A percentile compares a stretch with the other conserved stretches of the same genome.
These are phyloP conservation scores for Phycomyces nitens DNA, from an alignment of 192 early-diverging fungal species.

Conservation along the genomic window DNA sequence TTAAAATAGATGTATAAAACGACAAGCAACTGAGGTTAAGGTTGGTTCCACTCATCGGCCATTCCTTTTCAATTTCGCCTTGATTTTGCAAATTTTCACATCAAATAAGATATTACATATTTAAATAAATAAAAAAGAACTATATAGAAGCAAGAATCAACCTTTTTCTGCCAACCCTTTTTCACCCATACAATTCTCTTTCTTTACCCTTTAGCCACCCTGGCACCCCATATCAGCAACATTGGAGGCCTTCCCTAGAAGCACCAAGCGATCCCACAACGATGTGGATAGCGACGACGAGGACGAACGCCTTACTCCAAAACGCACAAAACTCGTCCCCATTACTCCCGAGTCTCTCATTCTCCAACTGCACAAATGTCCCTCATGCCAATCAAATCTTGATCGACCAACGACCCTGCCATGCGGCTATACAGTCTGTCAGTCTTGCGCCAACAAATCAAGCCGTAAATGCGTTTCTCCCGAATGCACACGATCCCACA, in stretches of 20 bases:
- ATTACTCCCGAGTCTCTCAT: slow-evolving; percentile 15
- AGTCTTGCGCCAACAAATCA: slow-evolving; percentile 21
- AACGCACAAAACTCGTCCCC: slow-evolving; percentile 4
- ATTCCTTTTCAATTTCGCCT: neutral
- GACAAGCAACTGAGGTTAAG: too few species aligned
- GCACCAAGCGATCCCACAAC: slow-evolving; percentile 7
- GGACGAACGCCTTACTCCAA: neutral
- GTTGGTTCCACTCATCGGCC: too few species aligned
- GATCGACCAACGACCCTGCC: slow-evolving; percentile 39
- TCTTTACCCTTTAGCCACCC: neutral
- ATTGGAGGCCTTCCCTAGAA: neutral
- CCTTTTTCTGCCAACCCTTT: slow-evolving; percentile 12
- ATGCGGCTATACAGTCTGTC: slow-evolving; percentile 43
- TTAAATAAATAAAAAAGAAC: neutral
- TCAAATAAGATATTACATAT: too few species aligned
- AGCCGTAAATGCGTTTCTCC: slow-evolving; percentile 14
- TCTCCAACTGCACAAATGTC: slow-evolving; percentile 26
- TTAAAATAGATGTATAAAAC: too few species aligned
- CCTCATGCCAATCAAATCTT: slow-evolving; percentile 31
- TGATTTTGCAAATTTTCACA: neutral
- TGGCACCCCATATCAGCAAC: slow-evolving; percentile 1
- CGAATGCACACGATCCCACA: slow-evolving; percentile 14
- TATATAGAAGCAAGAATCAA: neutral
- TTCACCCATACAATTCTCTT: neutral
- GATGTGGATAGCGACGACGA: neutral